phyloP scores from a whole-genome alignment of 176 grass and related monocot genomes.

The Triticum turgidum region DNA sequence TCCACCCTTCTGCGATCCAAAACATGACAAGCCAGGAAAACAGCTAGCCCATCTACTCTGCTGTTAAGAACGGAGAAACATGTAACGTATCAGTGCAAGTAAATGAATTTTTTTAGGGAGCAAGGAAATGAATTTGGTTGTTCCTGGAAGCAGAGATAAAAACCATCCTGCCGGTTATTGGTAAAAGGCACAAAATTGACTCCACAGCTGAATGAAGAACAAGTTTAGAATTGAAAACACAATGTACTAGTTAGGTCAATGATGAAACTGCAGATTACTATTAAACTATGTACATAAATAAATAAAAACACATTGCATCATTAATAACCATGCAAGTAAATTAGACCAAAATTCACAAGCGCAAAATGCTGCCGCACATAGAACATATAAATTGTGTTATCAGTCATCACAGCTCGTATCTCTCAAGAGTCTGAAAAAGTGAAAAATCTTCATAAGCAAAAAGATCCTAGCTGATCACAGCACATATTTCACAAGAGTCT shows the following conservation, averaged over 20 bases:
- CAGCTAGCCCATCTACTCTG: slow-evolving; percentile 71
- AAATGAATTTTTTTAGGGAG: background rate
- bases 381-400: background rate
- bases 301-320: background rate
- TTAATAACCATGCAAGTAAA: background rate
- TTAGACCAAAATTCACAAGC: background rate
- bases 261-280: background rate
- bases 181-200: background rate
- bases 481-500: background rate
- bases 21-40: slow-evolving; percentile 75
- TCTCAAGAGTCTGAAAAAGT: background rate
- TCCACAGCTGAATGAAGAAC: background rate
- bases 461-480: background rate
- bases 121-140: background rate
- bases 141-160: slow-evolving; percentile 6
- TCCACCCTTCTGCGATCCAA: slow-evolving; percentile 71
- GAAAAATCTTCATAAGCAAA: background rate
- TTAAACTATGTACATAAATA: background rate
- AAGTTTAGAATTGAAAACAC: slow-evolving; percentile 1
- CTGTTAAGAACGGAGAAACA: slow-evolving; percentile 40
- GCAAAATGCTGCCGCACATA: background rate
- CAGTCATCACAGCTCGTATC: background rate
- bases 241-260: background rate
- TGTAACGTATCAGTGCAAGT: slow-evolving; percentile 4
- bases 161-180: background rate